phyloP scores from a whole-genome alignment of 176 grass and related monocot species.

The Avena insularis region DNA sequence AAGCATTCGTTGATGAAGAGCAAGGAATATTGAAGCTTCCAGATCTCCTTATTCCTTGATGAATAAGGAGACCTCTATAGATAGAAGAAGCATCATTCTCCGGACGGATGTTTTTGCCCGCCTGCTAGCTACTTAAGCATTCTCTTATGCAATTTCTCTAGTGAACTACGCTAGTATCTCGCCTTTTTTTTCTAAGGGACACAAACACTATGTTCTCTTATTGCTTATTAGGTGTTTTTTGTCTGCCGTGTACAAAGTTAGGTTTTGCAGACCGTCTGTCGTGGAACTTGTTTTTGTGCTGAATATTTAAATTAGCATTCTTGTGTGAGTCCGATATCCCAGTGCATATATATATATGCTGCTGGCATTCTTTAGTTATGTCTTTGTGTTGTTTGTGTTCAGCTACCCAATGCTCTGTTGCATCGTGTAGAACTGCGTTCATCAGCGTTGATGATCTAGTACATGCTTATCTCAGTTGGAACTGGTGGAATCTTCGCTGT shows the following conservation, averaged over 20 bases:
- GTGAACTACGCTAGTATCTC: not conserved
- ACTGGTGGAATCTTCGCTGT: too few relatives aligned
- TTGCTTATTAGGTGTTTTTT: not conserved
- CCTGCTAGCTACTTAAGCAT: not conserved
- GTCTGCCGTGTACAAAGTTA: constrained; percentile 33
- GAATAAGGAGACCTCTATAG: not conserved
- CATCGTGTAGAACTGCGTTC: too few relatives aligned
- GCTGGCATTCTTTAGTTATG: too few relatives aligned
- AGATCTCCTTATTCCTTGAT: too few relatives aligned
- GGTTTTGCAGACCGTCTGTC: constrained; percentile 21
- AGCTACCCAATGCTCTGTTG: too few relatives aligned
- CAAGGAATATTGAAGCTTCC: constrained; percentile 16
- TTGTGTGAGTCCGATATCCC: too few relatives aligned
- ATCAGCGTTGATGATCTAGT: too few relatives aligned
- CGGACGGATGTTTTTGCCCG: not conserved
- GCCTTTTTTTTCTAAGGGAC: not conserved
- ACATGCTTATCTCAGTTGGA: too few relatives aligned
- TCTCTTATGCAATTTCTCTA: constrained; percentile 2
- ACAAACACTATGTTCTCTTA: not conserved
- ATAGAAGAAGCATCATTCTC: not conserved
- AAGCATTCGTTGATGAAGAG: constrained; percentile 1
- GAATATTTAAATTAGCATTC: not conserved
- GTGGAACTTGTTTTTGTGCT: not conserved
- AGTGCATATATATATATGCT: too few relatives aligned
- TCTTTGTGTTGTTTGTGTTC: too few relatives aligned